Conservation (phyloP, 192 early-diverging fungal species). For the Backusella circina region DNA sequence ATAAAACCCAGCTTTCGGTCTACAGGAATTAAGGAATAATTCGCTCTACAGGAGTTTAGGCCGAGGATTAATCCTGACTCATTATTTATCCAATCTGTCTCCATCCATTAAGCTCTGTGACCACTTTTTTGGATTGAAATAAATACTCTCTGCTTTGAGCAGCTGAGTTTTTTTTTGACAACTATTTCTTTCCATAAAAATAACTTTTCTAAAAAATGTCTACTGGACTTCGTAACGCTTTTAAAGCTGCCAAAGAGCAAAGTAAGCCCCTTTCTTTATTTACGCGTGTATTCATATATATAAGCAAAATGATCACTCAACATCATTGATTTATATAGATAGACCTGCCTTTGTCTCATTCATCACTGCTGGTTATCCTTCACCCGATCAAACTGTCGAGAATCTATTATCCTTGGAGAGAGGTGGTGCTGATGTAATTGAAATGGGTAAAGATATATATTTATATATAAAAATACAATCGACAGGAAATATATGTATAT, state of each 20-base stretch:
- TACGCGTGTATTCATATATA: not conserved
- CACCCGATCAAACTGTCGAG: conserved; percentile 74
- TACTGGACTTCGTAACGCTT: not conserved
- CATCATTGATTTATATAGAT: conserved; percentile 35
- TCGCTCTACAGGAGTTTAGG: conserved; percentile 3
- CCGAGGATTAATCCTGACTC: not conserved
- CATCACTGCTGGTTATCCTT: conserved; percentile 90
- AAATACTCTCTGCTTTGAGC: not conserved
- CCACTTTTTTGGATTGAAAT: not conserved
- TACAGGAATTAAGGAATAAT: not conserved
- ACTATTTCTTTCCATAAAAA: conserved; percentile 1
- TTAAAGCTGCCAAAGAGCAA: conserved; percentile 1
- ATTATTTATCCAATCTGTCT: not conserved
- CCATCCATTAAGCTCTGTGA: not conserved
- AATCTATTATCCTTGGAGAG: conserved; percentile 82
- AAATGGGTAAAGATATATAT: conserved; percentile 63
- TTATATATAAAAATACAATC: not conserved
- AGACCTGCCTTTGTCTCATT: conserved; percentile 91
- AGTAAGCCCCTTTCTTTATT: not conserved
- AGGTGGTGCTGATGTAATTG: conserved; percentile 94
- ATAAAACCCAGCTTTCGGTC: not conserved
- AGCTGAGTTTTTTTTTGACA: not conserved
- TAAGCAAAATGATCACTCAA: not conserved
- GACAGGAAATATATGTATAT: too few relatives aligned
- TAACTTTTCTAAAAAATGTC: not conserved